A percentile compares a stretch with the other conserved stretches of the same genome.
phyloP scores from a whole-genome alignment of 2,329 filamentous ascomycete species.

The Byssochlamys sp. region DNA sequence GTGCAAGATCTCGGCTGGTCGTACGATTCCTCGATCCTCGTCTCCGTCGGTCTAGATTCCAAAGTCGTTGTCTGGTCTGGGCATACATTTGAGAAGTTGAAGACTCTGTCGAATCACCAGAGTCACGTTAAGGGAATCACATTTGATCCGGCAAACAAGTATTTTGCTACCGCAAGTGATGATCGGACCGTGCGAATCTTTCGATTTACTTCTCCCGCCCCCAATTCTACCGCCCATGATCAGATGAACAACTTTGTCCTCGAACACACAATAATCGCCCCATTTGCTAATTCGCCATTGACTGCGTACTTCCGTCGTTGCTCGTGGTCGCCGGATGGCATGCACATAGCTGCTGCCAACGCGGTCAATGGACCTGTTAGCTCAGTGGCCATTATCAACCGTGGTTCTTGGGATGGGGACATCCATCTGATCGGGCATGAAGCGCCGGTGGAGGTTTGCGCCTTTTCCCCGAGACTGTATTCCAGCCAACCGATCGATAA shows the following conservation, averaged over 20 bases:
- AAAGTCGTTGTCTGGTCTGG: slow-evolving; percentile 98
- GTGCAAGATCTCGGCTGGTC: slow-evolving; percentile 98
- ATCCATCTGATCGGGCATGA: slow-evolving; percentile 97
- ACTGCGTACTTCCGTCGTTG: slow-evolving; percentile 95
- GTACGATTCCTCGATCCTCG: slow-evolving; percentile 84
- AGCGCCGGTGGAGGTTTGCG: slow-evolving; percentile 91
- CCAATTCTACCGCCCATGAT: slow-evolving; percentile 87
- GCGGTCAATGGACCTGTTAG: slow-evolving; percentile 95
- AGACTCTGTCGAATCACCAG: slow-evolving; percentile 83
- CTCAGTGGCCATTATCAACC: slow-evolving; percentile 90
- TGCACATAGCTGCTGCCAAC: slow-evolving; percentile 93
- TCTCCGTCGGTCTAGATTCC: slow-evolving; percentile 91
- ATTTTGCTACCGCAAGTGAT: slow-evolving; percentile 95
- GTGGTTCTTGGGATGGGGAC: slow-evolving; percentile 85
- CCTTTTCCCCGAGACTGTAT: slow-evolving; percentile 89
- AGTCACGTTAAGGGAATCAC: slow-evolving; percentile 98
- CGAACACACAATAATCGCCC: slow-evolving; percentile 78
- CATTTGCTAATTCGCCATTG: slow-evolving; percentile 82
- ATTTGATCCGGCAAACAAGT: slow-evolving; percentile 97
- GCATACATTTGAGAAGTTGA: slow-evolving; percentile 94
- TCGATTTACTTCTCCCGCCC: slow-evolving; percentile 78
- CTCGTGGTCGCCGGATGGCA: slow-evolving; percentile 95
- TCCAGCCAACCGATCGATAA: slow-evolving; percentile 54
- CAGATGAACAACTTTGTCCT: slow-evolving; percentile 94
- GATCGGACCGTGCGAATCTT: slow-evolving; percentile 95